A percentile compares a stretch with the other conserved stretches of the same genome.
phyloP scores from a whole-genome alignment of 1,284 basidiomycete genomes.

The Ganoderma sinense region DNA sequence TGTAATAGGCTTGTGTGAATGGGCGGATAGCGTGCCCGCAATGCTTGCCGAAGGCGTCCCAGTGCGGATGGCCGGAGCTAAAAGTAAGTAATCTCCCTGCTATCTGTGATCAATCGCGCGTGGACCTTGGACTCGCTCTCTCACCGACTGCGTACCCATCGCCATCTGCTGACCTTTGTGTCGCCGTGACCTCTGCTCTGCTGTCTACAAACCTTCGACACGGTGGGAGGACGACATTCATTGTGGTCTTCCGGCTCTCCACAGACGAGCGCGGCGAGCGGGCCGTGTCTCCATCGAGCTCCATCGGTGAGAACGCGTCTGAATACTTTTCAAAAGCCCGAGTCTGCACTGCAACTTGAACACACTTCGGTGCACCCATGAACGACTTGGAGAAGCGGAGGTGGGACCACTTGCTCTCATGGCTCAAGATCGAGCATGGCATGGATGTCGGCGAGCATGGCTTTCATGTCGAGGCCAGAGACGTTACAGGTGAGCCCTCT shows the following conservation, averaged over 20 bases:
- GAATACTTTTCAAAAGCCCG: too few relatives aligned
- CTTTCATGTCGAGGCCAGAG: slow-evolving; percentile 55
- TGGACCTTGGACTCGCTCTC: slow-evolving; percentile 12
- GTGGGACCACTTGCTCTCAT: slow-evolving; percentile 62
- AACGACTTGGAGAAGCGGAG: slow-evolving; percentile 39
- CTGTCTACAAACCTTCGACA: neutral
- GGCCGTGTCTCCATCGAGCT: neutral
- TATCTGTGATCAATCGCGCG: slow-evolving; percentile 33
- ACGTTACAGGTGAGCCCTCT: slow-evolving; percentile 31
- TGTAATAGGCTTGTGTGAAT: slow-evolving; percentile 13
- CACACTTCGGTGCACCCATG: slow-evolving; percentile 3
- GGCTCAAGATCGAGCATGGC: slow-evolving; percentile 60
- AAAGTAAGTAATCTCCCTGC: slow-evolving; percentile 25
- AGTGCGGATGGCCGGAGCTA: slow-evolving; percentile 19
- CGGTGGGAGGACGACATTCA: neutral
- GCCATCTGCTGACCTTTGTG: slow-evolving; percentile 10
- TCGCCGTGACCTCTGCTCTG: slow-evolving; percentile 3
- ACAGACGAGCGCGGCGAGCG: neutral
- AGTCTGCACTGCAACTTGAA: neutral
- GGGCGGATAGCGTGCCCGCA: slow-evolving; percentile 17
- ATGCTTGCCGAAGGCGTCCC: slow-evolving; percentile 29
- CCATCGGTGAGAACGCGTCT: slow-evolving; percentile 12
- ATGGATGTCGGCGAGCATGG: slow-evolving; percentile 49
- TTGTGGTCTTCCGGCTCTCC: too few relatives aligned
- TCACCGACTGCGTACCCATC: slow-evolving; percentile 25